Base-by-base conservation (phyloP, 495 filamentous ascomycete species). In the Penicillium nucicola region DNA sequence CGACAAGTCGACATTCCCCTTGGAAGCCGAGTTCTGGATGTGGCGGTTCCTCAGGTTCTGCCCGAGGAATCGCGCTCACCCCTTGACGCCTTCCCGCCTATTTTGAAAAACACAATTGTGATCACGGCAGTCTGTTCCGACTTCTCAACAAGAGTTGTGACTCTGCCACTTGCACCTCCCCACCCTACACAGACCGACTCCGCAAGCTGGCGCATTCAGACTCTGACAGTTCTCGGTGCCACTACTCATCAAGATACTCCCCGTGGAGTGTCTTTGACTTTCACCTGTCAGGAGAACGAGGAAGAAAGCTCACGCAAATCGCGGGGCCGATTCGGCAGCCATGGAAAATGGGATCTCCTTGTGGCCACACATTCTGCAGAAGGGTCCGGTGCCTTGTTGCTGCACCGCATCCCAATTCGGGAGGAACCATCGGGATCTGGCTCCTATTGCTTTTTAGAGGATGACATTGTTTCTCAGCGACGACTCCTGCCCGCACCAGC, bases 81-180 rank as follows among this genome's bases (percentile, higher is more conserved):
- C 18, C 68, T 77, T 6, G 82, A 81, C 54, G 77, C 80, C 22
- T 77, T 84, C 14, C 79, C 86, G 1, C 66, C 76, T 12, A 74
- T 88, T 4, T 68, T 90, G 15, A 80, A 75, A 20, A 68, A 79
- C 31, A 82, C 79, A 40, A 83, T 92, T 47, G 77, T 93, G 9
- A 81, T 93, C 37, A 75, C 84, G 0, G 81, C 84, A 5, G 77
- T 87, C 1, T 92, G 89, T 62, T 77, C 85, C 6, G 88, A 89
- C 45, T 79, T 73, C 28, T 81, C 80, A 10, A 76, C 88, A 11
- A 82, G 81, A 43, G 67, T 96, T 28, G 67, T 93, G 11, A 85
- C 83, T 4, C 60, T 96, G 5, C 90, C 90, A 1, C 71, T 93
- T 30, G 74, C 74, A 8, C 89, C 89, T 10, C 88, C 89, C 5